These are phyloP conservation scores for Draba incana DNA, from an alignment of 345 rosid species.

Conservation along the genomic window DNA sequence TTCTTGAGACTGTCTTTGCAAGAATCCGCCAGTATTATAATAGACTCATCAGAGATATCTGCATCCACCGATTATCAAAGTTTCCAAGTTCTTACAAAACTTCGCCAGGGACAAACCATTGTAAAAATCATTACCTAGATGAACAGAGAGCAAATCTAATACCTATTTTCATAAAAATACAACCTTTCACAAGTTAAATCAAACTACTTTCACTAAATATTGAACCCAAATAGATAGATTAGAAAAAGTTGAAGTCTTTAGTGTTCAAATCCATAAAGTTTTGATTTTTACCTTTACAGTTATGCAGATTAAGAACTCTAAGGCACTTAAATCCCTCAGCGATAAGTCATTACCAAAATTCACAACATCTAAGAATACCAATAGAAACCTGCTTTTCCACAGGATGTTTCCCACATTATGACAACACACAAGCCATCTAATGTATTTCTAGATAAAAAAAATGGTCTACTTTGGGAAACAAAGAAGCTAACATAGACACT, in stretches of 20 bases:
- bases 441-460: not conserved
- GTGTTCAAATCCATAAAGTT: not conserved
- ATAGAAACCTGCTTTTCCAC: not conserved
- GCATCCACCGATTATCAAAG: slow-evolving; percentile 81
- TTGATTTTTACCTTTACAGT: slow-evolving; percentile 58
- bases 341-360: slow-evolving; percentile 21
- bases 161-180: not conserved
- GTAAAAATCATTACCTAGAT: slow-evolving; percentile 6
- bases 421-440: not conserved
- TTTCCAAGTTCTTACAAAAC: slow-evolving; percentile 73
- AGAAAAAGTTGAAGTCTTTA: not conserved
- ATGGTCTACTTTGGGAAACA: not conserved
- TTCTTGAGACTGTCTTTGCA: slow-evolving; percentile 68
- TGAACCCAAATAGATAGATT: not conserved
- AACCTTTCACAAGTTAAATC: too few relatives aligned
- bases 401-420: not conserved
- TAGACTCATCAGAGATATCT: slow-evolving; percentile 65
- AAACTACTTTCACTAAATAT: too few relatives aligned
- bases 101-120: slow-evolving; percentile 61
- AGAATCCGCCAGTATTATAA: slow-evolving; percentile 63
- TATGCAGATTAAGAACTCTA: slow-evolving; percentile 59
- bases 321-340: slow-evolving; percentile 69
- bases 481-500: slow-evolving; percentile 3
- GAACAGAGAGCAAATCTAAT: too few relatives aligned
- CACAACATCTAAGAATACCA: not conserved